These are phyloP conservation scores for Mycena vitilis DNA, from an alignment of 768 basidiomycete genomes.

Conservation along the genomic window DNA sequence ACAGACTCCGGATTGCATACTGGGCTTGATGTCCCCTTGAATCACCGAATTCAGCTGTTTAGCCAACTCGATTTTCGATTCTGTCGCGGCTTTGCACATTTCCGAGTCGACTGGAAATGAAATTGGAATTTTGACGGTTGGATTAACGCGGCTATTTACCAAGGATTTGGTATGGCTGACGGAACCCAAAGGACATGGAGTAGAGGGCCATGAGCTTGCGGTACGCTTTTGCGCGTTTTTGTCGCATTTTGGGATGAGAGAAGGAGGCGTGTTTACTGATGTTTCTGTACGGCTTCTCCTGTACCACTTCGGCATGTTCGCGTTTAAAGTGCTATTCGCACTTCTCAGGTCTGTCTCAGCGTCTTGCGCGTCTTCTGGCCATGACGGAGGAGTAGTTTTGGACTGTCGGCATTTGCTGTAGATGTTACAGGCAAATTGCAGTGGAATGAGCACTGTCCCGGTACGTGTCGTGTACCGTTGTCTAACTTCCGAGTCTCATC, in stretches of 20 bases:
- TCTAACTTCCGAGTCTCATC: constrained; percentile 15
- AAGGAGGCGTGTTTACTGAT: constrained; percentile 35
- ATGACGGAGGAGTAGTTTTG: constrained; percentile 39
- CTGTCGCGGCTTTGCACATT: constrained; percentile 77
- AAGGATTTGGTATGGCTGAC: constrained; percentile 94
- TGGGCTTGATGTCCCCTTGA: constrained; percentile 91
- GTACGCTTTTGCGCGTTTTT: constrained; percentile 95
- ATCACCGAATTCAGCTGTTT: constrained; percentile 82
- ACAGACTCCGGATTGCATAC: constrained; percentile 62
- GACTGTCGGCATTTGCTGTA: constrained; percentile 53
- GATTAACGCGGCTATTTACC: constrained; percentile 58
- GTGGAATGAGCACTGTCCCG: constrained; percentile 79
- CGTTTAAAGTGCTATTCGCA: constrained; percentile 29
- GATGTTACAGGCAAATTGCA: constrained; percentile 72
- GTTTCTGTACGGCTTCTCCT: constrained; percentile 2
- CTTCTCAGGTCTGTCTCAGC: constrained; percentile 35
- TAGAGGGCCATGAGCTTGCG: constrained; percentile 95
- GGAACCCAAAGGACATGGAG: constrained; percentile 86
- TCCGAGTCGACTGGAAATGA: constrained; percentile 79
- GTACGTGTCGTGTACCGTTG: constrained; percentile 50
- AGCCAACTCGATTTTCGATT: constrained; percentile 78
- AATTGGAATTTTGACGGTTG: constrained; percentile 20
- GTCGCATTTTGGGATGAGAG: constrained; percentile 72
- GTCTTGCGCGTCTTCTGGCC: background rate
- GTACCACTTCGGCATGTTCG: constrained; percentile 16